phyloP scores from a whole-genome alignment of 345 rosid species.

The Anacardium occidentale region DNA sequence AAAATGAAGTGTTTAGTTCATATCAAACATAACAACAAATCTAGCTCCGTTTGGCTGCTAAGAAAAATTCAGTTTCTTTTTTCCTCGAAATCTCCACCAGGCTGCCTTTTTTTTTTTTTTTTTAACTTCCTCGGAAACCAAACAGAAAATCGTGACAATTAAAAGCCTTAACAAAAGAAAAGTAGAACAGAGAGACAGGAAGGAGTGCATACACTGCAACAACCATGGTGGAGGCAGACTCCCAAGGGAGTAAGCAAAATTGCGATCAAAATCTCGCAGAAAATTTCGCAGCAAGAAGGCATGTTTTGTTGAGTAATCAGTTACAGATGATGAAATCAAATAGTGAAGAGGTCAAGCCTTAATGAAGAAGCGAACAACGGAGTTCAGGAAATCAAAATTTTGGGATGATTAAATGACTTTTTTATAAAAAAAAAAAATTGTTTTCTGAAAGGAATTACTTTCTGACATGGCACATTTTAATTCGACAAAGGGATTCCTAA shows the following conservation, averaged over 20 bases:
- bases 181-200: neutral
- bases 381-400: too few relatives aligned
- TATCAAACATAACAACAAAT: too few relatives aligned
- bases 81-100: neutral
- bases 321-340: neutral
- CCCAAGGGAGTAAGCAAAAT: conserved; percentile 47
- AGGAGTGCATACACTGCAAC: conserved; percentile 34
- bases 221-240: conserved; percentile 45
- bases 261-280: conserved; percentile 46
- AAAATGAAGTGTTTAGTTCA: neutral
- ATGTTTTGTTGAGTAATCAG: conserved; percentile 13
- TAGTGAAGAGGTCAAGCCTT: neutral
- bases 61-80: neutral
- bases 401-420: too few relatives aligned
- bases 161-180: too few relatives aligned
- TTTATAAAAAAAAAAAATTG: too few relatives aligned
- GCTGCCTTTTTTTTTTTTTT: too few relatives aligned
- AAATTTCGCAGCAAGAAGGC: conserved; percentile 38
- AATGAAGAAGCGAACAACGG: conserved; percentile 19
- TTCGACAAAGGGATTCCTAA: neutral
- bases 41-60: neutral
- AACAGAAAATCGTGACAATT: too few relatives aligned
- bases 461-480: neutral
- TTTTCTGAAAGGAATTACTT: too few relatives aligned
- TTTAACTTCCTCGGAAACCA: too few relatives aligned